Conservation (phyloP, 2,329 filamentous ascomycete genomes). For the Aulographum hederae region DNA sequence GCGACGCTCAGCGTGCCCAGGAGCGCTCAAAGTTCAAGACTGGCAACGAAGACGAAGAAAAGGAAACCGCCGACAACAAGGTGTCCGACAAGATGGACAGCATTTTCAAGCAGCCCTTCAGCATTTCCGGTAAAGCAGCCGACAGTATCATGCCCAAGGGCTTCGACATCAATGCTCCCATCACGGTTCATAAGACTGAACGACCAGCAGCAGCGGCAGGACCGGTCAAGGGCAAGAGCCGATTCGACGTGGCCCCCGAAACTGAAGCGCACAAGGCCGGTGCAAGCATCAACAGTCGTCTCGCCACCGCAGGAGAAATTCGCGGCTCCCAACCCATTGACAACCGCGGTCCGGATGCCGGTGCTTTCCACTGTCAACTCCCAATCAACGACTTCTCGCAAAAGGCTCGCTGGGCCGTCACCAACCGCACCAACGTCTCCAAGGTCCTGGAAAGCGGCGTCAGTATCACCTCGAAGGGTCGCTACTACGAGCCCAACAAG, state of each 20-base stretch:
- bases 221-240: conserved; percentile 54
- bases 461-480: conserved; percentile 94
- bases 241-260: too few species aligned
- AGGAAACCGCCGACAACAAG: conserved; percentile 54
- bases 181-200: conserved; percentile 56
- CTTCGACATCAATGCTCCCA: conserved; percentile 44
- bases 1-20: conserved; percentile 68
- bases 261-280: conserved; percentile 86
- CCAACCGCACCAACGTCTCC: conserved; percentile 92
- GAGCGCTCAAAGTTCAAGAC: conserved; percentile 68
- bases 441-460: conserved; percentile 96
- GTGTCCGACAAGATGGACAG: too few species aligned
- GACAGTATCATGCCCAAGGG: not conserved
- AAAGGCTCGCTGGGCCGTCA: conserved; percentile 96
- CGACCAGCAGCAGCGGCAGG: conserved; percentile 26
- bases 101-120: conserved; percentile 37
- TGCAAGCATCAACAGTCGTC: conserved; percentile 73
- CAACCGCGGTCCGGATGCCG: conserved; percentile 94
- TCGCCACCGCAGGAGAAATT: conserved; percentile 77
- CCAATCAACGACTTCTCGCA: conserved; percentile 99
- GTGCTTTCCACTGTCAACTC: conserved; percentile 81
- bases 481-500: conserved; percentile 69
- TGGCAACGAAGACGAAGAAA: conserved; percentile 67
- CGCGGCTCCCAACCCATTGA: conserved; percentile 84
- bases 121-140: not conserved